phyloP scores from a whole-genome alignment of 257 asterid species.

The Catharanthus roseus region DNA sequence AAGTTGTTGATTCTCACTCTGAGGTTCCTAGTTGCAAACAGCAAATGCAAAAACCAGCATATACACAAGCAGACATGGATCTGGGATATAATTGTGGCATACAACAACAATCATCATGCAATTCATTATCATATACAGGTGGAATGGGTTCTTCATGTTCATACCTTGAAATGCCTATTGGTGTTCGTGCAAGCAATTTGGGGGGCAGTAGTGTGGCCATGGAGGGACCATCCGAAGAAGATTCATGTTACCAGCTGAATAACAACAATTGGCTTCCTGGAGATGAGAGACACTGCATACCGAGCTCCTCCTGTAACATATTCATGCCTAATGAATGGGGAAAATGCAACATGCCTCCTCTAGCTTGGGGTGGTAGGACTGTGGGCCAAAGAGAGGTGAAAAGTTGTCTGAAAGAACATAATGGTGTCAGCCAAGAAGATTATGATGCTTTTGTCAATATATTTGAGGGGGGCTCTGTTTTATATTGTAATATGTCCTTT shows the following conservation, averaged over 20 bases:
- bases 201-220: conserved; percentile 42
- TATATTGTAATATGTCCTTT: conserved; percentile 90
- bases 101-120: conserved; percentile 41
- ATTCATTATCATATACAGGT: conserved; percentile 36
- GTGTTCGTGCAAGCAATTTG: conserved; percentile 42
- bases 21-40: conserved; percentile 32
- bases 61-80: conserved; percentile 42
- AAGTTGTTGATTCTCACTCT: conserved; percentile 52
- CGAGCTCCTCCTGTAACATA: conserved; percentile 55
- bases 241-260: conserved; percentile 69
- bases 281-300: conserved; percentile 56
- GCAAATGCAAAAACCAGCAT: conserved; percentile 33
- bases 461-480: conserved; percentile 86
- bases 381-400: conserved; percentile 84
- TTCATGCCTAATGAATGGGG: conserved; percentile 75
- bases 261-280: conserved; percentile 63
- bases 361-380: conserved; percentile 92
- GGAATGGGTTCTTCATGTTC: conserved; percentile 55
- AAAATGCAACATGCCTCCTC: conserved; percentile 61
- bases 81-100: conserved; percentile 38
- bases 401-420: conserved; percentile 54
- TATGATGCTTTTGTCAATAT: conserved; percentile 73
- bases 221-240: conserved; percentile 97
- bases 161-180: conserved; percentile 43
- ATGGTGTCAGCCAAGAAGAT: conserved; percentile 74